Evolutionary conservation across 306 rosid genomes (phyloP).

Genomic region (Fragaria vesca): DNA sequence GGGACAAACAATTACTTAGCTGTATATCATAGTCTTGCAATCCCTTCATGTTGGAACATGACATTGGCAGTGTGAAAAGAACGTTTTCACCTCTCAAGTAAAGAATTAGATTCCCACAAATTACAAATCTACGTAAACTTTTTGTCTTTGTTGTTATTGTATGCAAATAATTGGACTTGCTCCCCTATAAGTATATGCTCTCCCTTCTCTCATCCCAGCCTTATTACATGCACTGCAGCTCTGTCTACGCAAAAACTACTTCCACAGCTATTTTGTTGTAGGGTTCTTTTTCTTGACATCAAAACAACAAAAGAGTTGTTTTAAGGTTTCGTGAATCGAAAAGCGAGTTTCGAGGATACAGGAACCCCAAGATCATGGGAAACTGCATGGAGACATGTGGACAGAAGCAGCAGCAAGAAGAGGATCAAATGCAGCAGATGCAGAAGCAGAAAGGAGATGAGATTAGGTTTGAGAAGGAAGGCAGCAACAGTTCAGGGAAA

Average conservation of each 20-base stretch:
- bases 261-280: too few species aligned
- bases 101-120: not conserved
- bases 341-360: not conserved
- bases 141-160: constrained; percentile 10
- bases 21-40: not conserved
- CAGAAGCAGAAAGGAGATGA: constrained; percentile 16
- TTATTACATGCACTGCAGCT: not conserved
- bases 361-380: constrained; percentile 44
- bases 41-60: not conserved
- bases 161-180: not conserved
- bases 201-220: constrained; percentile 1
- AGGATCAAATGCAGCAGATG: constrained; percentile 19
- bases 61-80: not conserved
- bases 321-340: not conserved
- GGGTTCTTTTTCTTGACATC: not conserved
- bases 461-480: constrained; percentile 18
- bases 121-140: not conserved
- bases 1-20: not conserved
- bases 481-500: constrained; percentile 13
- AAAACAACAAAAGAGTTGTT: not conserved
- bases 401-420: constrained; percentile 24
- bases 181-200: constrained; percentile 1
- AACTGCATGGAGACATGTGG: constrained; percentile 63
- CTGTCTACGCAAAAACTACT: not conserved
- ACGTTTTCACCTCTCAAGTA: not conserved